These are phyloP conservation scores for Hortaea werneckii DNA, from an alignment of 2,329 filamentous ascomycete genomes.

Conservation along the genomic window DNA sequence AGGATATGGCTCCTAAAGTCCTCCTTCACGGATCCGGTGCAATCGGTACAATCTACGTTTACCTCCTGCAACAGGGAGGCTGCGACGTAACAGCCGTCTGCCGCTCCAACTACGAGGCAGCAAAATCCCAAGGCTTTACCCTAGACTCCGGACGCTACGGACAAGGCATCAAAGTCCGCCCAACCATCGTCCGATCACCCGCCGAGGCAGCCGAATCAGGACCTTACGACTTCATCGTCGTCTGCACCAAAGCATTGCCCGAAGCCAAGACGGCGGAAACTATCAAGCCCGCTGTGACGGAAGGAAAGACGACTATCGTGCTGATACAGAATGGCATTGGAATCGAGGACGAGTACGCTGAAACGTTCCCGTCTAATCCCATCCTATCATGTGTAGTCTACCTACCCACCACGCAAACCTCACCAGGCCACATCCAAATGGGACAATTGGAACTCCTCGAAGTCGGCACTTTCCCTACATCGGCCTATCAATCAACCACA, in stretches of 20 bases:
- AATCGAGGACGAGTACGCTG: constrained; percentile 46
- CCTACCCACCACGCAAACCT: constrained; percentile 41
- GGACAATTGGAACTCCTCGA: constrained; percentile 39
- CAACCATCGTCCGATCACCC: constrained; percentile 26
- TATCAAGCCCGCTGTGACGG: constrained; percentile 31
- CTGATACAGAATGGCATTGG: constrained; percentile 53
- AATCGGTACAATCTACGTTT: constrained; percentile 34
- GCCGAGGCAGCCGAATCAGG: constrained; percentile 24
- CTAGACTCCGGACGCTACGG: constrained; percentile 32
- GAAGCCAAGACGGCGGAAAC: constrained; percentile 24
- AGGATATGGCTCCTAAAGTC: constrained; percentile 15
- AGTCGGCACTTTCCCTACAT: constrained; percentile 40
- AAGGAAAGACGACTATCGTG: constrained; percentile 41
- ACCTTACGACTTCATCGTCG: constrained; percentile 39
- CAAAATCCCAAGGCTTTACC: constrained; percentile 30
- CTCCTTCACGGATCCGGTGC: constrained; percentile 35
- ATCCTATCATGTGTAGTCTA: constrained; percentile 46
- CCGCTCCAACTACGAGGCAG: constrained; percentile 36
- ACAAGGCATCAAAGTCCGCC: constrained; percentile 25
- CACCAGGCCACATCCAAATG: constrained; percentile 39
- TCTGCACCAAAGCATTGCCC: constrained; percentile 39
- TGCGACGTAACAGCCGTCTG: constrained; percentile 34
- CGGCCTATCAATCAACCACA: constrained; percentile 1
- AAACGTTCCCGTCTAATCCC: constrained; percentile 40
- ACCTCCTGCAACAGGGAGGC: constrained; percentile 30